Base-by-base conservation (phyloP, 805 yeast species). In the Lachancea quebecensis region DNA sequence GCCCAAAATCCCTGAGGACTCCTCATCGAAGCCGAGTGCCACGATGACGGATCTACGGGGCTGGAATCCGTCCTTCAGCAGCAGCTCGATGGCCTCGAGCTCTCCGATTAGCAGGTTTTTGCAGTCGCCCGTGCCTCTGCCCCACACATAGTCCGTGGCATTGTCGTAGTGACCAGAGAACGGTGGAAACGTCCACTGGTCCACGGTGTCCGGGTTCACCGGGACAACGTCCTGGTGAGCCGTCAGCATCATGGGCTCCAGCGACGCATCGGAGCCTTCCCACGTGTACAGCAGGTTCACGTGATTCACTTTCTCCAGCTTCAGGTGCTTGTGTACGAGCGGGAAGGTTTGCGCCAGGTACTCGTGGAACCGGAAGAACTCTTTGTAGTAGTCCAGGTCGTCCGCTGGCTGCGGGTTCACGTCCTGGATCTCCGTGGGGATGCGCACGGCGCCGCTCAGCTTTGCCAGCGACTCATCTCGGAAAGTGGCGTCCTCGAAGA, bases 221-320 rank as follows among this genome's bases (percentile, higher is more conserved):
- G 95, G 95, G 12, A 87, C 95, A 1, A 82, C 87, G 58, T 87
- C 95, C 59, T 81, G 87, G 62, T 87, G 96, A 3, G 93, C 91
- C 61, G 84, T 75, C 38, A 85, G 66, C 64, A 87, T 54, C 21
- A 82, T 52, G n/a, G 95, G 95, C 59, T 82, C 79, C 51, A 81
- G 64, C 2, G 61, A 48, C 5, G 55, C 28, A 37, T 76, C 59
- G 2, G 75, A 58, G 9, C 95, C 95, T 48, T 74, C 59, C 76
- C 84, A 78, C 18, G 85, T 80, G 58, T 71, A 73, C 4, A 87
- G 69, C 43, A 86, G 65, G 4, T 87, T 91, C 46, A 79, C 72
- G n/a, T 28, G 35, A 55, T 85, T 85, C 44, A 84, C 75, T 25
- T 66, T 72, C 42, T 74, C 79, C 10, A 81, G 65, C 33, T 72